Evolutionary conservation across 306 rosid genomes (phyloP), one percentile per base, ranked within the genome.

Genomic region (Malus fusca): DNA sequence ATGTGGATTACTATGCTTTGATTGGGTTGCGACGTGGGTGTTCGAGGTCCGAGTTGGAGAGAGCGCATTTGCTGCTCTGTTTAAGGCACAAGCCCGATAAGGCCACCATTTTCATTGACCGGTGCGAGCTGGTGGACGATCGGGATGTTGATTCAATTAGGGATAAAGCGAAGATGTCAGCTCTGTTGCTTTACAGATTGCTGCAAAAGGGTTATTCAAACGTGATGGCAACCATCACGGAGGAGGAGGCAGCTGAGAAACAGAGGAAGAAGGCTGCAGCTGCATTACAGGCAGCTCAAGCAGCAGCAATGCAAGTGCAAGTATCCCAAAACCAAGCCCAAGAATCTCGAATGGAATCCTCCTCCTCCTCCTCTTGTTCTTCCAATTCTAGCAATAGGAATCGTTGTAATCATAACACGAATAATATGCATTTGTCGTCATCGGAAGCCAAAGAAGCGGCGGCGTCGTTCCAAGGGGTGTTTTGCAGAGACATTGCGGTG

Each of bases 51-150:
- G 99, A 96, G 76, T 69, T 96, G 25, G 99, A 92, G 72, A 92
- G 97, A 67, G 97, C 94, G 7, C 88, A 96, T 67, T 56, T 88
- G 66, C 65, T 96, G 75, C 88, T 96, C 4, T 76, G 86, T 74
- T 80, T 96, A 56, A 74, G 92, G 68, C 98, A 96, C 84, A 96
- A 96, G 72, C 98, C 99, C 0, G 98, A 96, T 72, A 96, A 88
- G 78, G 83, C 97, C 1, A 85, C 83, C 0, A 76, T 56, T 35
- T 96, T 96, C 46, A 89, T 92, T 1, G 99, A 96, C 2, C 73
- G 96, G 44, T 96, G 98, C 11, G 97, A 96, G 85, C 85, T 90
- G 15, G 85, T 85, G 1, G 92, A 90, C 25, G 96, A 90, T 67
- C 71, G 87, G 1, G 99, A 90, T 71, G 73, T 88, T 2, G 99